phyloP scores from a whole-genome alignment of 495 filamentous ascomycete species.

The Hyaloscypha hepaticicola region DNA sequence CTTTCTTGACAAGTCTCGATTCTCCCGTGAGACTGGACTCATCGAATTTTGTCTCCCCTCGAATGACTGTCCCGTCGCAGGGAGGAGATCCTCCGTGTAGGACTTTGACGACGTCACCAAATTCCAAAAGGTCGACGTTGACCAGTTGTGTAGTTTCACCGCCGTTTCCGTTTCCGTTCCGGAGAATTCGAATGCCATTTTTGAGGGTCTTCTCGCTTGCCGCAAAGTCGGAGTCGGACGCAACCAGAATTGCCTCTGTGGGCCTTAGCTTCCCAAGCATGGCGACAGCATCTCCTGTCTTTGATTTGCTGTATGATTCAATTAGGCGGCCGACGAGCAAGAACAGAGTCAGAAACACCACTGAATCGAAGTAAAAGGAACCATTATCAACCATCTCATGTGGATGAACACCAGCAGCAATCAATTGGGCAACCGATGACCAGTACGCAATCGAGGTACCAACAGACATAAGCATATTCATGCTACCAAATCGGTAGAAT shows the following conservation, averaged over 20 bases:
- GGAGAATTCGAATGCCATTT: too few relatives aligned
- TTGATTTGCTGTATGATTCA: conserved; percentile 91
- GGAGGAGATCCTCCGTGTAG: conserved; percentile 82
- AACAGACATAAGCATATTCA: conserved; percentile 90
- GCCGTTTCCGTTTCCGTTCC: background rate
- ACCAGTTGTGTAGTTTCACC: conserved; percentile 33
- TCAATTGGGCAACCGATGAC: conserved; percentile 76
- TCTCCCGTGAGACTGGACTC: conserved; percentile 92
- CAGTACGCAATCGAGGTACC: conserved; percentile 90
- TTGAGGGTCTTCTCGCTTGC: conserved; percentile 5
- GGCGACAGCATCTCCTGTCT: conserved; percentile 84
- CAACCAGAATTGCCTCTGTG: conserved; percentile 70
- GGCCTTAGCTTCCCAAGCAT: conserved; percentile 77
- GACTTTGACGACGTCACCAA: conserved; percentile 76
- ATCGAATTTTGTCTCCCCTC: conserved; percentile 70
- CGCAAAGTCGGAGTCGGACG: conserved; percentile 29
- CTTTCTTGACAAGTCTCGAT: conserved; percentile 73
- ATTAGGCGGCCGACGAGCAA: conserved; percentile 76
- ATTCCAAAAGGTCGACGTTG: conserved; percentile 72
- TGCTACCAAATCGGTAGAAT: conserved; percentile 92
- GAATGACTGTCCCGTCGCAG: conserved; percentile 70
- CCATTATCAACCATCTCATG: conserved; percentile 42
- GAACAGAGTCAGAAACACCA: conserved; percentile 91
- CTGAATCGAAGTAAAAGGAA: conserved; percentile 88
- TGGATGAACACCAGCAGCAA: conserved; percentile 42